Percentiles rank a stretch among this genome's conserved stretches.
phyloP scores from a whole-genome alignment of 129 eudicot genomes.

The Lactuca sativa region DNA sequence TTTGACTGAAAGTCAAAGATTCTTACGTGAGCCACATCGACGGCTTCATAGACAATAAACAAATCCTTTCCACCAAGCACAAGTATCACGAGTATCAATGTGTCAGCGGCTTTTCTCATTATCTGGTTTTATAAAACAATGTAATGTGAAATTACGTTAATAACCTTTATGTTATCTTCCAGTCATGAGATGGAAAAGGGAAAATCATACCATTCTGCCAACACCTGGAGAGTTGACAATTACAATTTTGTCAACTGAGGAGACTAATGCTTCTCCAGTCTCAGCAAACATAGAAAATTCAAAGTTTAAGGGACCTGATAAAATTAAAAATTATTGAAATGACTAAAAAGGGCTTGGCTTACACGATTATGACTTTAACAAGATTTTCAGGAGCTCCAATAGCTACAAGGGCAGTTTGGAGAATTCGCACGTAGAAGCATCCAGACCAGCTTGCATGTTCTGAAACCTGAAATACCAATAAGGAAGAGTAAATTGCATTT shows the following conservation, averaged over 20 bases:
- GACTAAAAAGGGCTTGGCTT: constrained; percentile 28
- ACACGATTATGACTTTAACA: constrained; percentile 97
- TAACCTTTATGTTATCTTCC: neutral
- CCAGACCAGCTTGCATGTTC: constrained; percentile 99
- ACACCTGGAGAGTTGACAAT: constrained; percentile 98
- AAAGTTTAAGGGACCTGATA: neutral
- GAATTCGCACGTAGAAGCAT: constrained; percentile 86
- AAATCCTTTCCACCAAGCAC: constrained; percentile 99
- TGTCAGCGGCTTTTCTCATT: constrained; percentile 93
- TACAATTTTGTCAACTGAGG: constrained; percentile 94
- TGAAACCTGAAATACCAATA: constrained; percentile 62
- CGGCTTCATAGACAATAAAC: constrained; percentile 95
- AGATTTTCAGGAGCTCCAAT: constrained; percentile 99
- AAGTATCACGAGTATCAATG: constrained; percentile 88
- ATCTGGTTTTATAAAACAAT: constrained; percentile 42
- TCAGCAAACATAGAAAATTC: constrained; percentile 76
- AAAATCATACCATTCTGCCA: constrained; percentile 71
- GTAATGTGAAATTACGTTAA: neutral
- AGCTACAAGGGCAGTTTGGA: constrained; percentile 94
- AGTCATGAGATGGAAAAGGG: neutral
- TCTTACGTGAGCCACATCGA: constrained; percentile 81
- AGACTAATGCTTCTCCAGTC: constrained; percentile 96
- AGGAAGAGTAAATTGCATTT: neutral
- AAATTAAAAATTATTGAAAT: neutral
- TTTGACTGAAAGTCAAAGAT: constrained; percentile 18